Evolutionary conservation across 345 rosid species (phyloP), one percentile per base, ranked within the genome.

Genomic region (Corchorus olitorius): DNA sequence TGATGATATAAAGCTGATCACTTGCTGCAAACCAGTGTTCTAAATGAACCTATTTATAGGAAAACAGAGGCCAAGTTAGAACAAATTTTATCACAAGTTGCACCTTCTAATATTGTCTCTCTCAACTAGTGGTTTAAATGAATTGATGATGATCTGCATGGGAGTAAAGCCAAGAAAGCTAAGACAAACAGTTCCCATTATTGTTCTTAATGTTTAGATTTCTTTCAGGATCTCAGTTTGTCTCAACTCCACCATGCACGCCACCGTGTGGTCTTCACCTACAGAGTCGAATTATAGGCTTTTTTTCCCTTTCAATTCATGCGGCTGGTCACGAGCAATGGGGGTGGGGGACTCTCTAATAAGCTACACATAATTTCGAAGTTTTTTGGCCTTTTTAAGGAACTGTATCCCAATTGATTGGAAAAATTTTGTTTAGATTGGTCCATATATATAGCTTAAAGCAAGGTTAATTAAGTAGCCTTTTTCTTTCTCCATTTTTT

Each of bases 41-140:
- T 35, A 22, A 15, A 7, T 4, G 34, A n/a, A 10, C 63, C 73
- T 49, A 76, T 82, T 78, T 84, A 82, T 86, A 82, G 86, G 70
- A 58, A 19, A 67, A 2, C 20, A 66, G 65, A 77, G 73, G 45
- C n/a, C 86, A 80, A 80, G 66, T 84, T 82, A 86, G 53, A 16
- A 85, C 74, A 77, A 65, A 16, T 45, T 63, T 72, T 59, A 65
- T 62, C 73, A 72, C 76, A 41, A 27, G 27, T 39, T 61, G 73
- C 8, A 56, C 17, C 58, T 19, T 10, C 39, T 17, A 11, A 27
- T 39, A 34, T 8, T 34, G 16, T 17, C 45, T 10, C 8, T 34
- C n/a, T 62, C 46, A 7, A 75, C 68, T 39, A 43, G 59, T 15
- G 61, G 64, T 59, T 27, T 59, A 59, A 2, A 58, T 58, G 6